Conservation (phyloP, 2,329 filamentous ascomycete species). For the Aspergillus brasiliensis region DNA sequence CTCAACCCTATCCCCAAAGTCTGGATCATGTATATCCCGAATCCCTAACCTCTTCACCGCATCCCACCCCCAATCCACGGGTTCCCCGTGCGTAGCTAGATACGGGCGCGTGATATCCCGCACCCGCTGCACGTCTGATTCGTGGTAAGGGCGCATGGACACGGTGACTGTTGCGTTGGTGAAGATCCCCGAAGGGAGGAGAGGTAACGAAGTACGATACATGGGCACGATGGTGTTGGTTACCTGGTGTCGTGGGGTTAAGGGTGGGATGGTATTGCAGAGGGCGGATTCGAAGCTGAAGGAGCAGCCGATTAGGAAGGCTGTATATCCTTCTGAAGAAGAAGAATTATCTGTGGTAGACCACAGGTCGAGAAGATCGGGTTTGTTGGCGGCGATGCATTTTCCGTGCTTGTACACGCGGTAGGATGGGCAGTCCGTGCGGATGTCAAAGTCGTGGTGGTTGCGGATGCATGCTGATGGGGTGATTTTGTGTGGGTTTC, state of each 20-base stretch:
- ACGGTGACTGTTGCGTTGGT: constrained; percentile 58
- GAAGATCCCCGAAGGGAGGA: constrained; percentile 63
- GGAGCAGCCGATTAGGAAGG: constrained; percentile 65
- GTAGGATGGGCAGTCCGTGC: constrained; percentile 61
- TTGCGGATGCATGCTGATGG: constrained; percentile 27
- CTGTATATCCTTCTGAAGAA: constrained; percentile 56
- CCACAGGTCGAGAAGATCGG: constrained; percentile 57
- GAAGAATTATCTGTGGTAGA: constrained; percentile 38
- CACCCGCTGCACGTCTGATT: constrained; percentile 54
- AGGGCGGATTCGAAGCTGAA: constrained; percentile 66
- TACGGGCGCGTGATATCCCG: constrained; percentile 59
- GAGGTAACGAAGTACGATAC: constrained; percentile 60
- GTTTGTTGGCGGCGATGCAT: constrained; percentile 37
- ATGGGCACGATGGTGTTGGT: constrained; percentile 60
- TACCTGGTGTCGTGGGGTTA: constrained; percentile 55
- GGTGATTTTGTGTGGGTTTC: constrained; percentile 32
- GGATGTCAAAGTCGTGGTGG: constrained; percentile 53
- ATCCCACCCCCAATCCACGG: constrained; percentile 67
- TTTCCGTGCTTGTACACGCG: constrained; percentile 58
- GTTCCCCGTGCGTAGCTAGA: constrained; percentile 63
- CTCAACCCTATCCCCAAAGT: constrained; percentile 59
- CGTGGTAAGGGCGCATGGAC: constrained; percentile 63
- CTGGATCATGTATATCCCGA: constrained; percentile 52
- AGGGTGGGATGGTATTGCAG: constrained; percentile 41
- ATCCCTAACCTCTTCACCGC: constrained; percentile 57